A percentile compares a stretch with the other conserved stretches of the same genome.
Evolutionary conservation across 129 eudicot genomes (phyloP).

Genomic region (Lonicera japonica): DNA sequence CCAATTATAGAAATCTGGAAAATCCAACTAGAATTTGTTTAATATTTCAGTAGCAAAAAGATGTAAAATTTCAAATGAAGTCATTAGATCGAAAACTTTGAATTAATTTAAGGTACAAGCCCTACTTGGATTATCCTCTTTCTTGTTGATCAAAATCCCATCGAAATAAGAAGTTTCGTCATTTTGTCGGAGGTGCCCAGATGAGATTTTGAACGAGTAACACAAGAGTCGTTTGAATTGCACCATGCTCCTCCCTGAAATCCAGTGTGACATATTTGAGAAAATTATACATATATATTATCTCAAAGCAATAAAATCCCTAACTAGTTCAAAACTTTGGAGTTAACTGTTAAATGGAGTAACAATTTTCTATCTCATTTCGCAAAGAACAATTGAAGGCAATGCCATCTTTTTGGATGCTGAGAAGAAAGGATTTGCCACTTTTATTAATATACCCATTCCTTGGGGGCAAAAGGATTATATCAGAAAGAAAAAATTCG

Average conservation of each 20-base stretch:
- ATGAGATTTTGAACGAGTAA: neutral
- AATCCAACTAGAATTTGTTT: neutral
- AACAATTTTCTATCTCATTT: too few species aligned
- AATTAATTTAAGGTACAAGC: too few species aligned
- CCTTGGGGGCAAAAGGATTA: too few species aligned
- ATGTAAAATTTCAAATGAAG: neutral
- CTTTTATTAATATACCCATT: too few species aligned
- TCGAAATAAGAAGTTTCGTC: slow-evolving; percentile 35
- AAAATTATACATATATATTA: too few species aligned
- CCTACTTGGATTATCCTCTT: slow-evolving; percentile 38
- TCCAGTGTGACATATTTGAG: neutral
- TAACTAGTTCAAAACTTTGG: neutral
- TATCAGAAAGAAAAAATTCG: too few species aligned
- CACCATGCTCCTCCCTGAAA: neutral
- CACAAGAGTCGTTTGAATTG: neutral
- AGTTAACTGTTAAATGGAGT: too few species aligned
- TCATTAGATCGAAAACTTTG: neutral
- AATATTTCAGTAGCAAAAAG: neutral
- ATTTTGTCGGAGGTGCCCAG: slow-evolving; percentile 36
- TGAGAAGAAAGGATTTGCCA: too few species aligned
- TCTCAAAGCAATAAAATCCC: too few species aligned
- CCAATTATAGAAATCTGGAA: slow-evolving; percentile 59
- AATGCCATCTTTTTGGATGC: too few species aligned
- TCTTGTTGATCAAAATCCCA: slow-evolving; percentile 41
- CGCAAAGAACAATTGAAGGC: too few species aligned